Evolutionary conservation across 805 yeast genomes (phyloP), one percentile per base, ranked within the genome.

Genomic region (Phaffomyces antillensis): DNA sequence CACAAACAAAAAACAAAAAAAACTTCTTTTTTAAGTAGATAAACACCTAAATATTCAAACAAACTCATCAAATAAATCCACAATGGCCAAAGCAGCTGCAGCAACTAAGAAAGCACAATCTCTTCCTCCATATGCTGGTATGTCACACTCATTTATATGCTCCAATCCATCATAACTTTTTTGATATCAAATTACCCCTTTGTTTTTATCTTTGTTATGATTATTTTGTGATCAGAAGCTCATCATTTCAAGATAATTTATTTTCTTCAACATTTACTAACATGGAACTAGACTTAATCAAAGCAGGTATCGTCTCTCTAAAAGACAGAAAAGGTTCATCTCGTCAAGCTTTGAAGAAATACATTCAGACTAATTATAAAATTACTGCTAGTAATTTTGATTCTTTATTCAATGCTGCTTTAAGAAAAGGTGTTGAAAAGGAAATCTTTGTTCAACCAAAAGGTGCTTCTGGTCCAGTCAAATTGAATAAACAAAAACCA

Each of bases 321-420:
- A 83, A 84, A 58, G 90, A 85, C 60, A 81, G 95, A 68, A 83
- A 76, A 50, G 96, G 96, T 45, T 79, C 88, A 6, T 61, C 89
- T 56, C 90, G 96, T 65, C 91, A 84, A 64, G 91, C 93, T 12
- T 72, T 89, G 60, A 89, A 88, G 75, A 87, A 87, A 66, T 86
- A 79, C 66, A 80, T 88, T 52, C 79, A 75, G 66, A 67, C 81
- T 61, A 75, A 78, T 68, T 74, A 68, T 68, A 71, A 80, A 53
- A 67, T 77, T 54, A 72, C 73, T 39, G 71, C 84, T n/a, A 45
- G 74, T 42, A 81, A 73, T 63, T 87, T 87, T 60, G 95, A 86
- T 62, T 66, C 81, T 40, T 76, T 79, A 58, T 84, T 88, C 73
- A 87, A 87, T 52, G 54, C 73, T 41, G 93, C 96, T 24, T 71